These are phyloP conservation scores for Lichtheimia hyalospora DNA, from an alignment of 371 early-diverging fungal species.

Conservation along the genomic window DNA sequence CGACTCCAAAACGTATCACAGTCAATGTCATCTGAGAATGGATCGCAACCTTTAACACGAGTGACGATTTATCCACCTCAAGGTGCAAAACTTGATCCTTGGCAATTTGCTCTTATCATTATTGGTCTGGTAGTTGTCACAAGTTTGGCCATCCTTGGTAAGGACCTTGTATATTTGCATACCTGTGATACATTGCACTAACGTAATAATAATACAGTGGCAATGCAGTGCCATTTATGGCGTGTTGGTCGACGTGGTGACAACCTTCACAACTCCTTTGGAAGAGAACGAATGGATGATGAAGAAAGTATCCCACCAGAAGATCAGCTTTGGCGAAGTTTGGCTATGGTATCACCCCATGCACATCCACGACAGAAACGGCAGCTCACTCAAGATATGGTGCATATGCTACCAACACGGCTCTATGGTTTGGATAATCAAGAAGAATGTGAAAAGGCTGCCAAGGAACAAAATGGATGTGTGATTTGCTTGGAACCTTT, in stretches of 20 bases:
- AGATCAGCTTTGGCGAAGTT: conserved; percentile 4
- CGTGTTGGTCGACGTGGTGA: conserved; percentile 1
- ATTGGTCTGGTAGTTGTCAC: conserved; percentile 44
- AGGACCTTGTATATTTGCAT: conserved; percentile 1
- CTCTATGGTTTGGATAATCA: conserved; percentile 4
- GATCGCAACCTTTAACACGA: conserved; percentile 10
- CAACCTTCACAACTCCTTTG: no score
- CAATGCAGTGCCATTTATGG: conserved; percentile 25
- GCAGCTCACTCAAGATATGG: conserved; percentile 9
- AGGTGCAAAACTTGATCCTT: conserved; percentile 31
- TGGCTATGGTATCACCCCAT: not conserved
- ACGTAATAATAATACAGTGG: not conserved
- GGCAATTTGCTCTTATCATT: conserved; percentile 54
- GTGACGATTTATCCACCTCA: conserved; percentile 27
- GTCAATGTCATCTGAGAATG: conserved; percentile 1
- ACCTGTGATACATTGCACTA: no score
- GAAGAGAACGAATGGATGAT: conserved; percentile 8
- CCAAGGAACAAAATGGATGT: conserved; percentile 25
- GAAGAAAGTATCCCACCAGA: conserved; percentile 11
- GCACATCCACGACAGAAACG: conserved; percentile 2
- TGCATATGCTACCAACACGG: conserved; percentile 19
- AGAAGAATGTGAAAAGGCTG: not conserved
- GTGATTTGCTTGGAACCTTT: conserved; percentile 47
- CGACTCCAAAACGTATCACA: conserved; percentile 17
- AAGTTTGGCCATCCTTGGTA: conserved; percentile 35